Evolutionary conservation across 1,284 basidiomycete genomes (phyloP).

Genomic region (Leccinum proliferum): DNA sequence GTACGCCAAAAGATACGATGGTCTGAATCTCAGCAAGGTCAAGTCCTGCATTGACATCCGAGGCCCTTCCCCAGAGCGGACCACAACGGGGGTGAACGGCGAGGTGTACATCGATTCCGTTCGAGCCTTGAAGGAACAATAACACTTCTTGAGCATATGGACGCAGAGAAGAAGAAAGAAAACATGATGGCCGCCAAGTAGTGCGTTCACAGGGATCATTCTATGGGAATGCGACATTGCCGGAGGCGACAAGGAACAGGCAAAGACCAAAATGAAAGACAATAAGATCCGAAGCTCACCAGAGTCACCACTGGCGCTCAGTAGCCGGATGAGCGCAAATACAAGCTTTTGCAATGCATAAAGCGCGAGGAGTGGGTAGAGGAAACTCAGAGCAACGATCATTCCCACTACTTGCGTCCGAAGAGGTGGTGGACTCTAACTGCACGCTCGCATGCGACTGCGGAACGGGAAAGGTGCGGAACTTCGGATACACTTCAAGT

Average conservation of each 20-base stretch:
- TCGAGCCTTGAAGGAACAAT: constrained; percentile 12
- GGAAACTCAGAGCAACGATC: constrained; percentile 19
- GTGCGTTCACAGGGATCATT: not conserved
- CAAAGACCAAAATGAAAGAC: not conserved
- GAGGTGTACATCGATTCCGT: constrained; percentile 31
- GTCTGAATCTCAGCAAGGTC: constrained; percentile 33
- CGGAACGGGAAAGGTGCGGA: not conserved
- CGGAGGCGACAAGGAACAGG: not conserved
- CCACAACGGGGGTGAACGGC: constrained; percentile 40
- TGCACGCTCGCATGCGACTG: not conserved
- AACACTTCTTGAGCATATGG: constrained; percentile 12
- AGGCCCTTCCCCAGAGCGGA: constrained; percentile 30
- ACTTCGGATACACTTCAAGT: not conserved
- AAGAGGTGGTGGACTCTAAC: not conserved
- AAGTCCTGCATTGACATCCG: constrained; percentile 43
- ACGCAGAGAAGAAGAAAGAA: not conserved
- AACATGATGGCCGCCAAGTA: not conserved
- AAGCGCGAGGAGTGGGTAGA: constrained; percentile 19
- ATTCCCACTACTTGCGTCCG: constrained; percentile 7
- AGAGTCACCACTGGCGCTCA: constrained; percentile 9
- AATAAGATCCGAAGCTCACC: not conserved
- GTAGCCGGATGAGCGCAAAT: constrained; percentile 3
- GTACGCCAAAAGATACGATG: constrained; percentile 43
- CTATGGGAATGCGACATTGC: not conserved
- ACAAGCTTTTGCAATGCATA: constrained; percentile 16